Percentiles rank a stretch among this genome's conserved stretches.
Conservation (phyloP, 1,284 basidiomycete genomes). For the Rhodotorula sp. region DNA sequence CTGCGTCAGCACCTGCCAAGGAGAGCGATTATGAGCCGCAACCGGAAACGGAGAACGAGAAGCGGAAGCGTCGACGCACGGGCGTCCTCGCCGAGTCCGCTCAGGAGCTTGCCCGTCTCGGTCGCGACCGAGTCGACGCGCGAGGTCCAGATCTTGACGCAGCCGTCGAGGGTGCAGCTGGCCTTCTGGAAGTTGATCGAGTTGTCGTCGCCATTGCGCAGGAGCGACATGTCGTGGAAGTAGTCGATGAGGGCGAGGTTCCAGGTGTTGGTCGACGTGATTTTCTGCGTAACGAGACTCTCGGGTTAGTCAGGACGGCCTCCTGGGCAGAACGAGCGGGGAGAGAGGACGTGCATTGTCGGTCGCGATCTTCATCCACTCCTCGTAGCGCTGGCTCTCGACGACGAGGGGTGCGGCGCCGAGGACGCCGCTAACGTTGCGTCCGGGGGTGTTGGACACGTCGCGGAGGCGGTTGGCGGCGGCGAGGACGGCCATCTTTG, state of each 20-base stretch:
- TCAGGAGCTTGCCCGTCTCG: constrained; percentile 93
- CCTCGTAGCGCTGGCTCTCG: constrained; percentile 60
- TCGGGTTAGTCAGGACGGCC: neutral
- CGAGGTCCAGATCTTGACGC: constrained; percentile 99
- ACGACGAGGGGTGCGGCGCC: constrained; percentile 31
- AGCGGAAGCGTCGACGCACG: constrained; percentile 3
- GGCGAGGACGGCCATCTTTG: constrained; percentile 32
- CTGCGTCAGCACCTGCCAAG: constrained; percentile 48
- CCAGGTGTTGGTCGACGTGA: constrained; percentile 97
- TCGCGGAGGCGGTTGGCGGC: constrained; percentile 26
- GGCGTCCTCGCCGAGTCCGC: constrained; percentile 71
- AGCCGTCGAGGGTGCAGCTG: constrained; percentile 94
- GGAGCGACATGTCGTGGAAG: constrained; percentile 97
- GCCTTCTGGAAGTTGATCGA: constrained; percentile 98
- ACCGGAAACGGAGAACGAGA: constrained; percentile 1
- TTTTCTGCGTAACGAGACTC: constrained; percentile 69
- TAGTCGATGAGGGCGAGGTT: constrained; percentile 98
- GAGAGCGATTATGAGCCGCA: neutral
- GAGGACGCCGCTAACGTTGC: neutral
- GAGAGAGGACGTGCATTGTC: constrained; percentile 73
- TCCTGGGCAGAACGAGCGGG: neutral
- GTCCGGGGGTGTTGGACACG: neutral
- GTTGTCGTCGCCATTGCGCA: constrained; percentile 81
- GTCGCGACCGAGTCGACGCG: constrained; percentile 96
- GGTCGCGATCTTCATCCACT: constrained; percentile 99